Conservation (phyloP, 441 rosid species). For the Gossypium schwendimanii region DNA sequence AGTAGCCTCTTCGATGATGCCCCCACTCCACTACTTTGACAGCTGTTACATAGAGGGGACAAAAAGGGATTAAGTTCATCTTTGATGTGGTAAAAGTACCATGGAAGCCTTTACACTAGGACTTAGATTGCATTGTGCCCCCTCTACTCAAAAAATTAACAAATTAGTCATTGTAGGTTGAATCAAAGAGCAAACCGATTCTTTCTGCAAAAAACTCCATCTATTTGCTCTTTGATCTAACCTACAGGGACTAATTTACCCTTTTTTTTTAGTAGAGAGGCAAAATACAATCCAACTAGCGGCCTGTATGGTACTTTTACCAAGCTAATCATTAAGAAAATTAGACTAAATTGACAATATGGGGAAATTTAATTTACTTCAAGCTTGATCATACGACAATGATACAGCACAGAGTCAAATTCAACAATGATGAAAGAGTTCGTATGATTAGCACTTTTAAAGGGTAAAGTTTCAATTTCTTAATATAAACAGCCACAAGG, state of each 20-base stretch:
- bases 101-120: too few relatives aligned
- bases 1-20: slow-evolving; percentile 4
- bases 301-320: too few relatives aligned
- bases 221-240: too few relatives aligned
- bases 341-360: neutral
- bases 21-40: slow-evolving; percentile 12
- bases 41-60: neutral
- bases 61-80: neutral
- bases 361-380: slow-evolving; percentile 1
- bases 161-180: too few relatives aligned
- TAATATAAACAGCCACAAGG: neutral
- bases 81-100: neutral
- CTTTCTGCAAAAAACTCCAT: too few relatives aligned
- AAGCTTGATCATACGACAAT: neutral
- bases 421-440: slow-evolving; percentile 8
- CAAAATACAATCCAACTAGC: too few relatives aligned
- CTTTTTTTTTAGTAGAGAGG: too few relatives aligned
- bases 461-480: neutral
- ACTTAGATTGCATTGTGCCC: too few relatives aligned
- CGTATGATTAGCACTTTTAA: neutral
- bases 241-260: too few relatives aligned
- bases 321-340: slow-evolving; percentile 4
- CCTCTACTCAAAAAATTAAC: too few relatives aligned
- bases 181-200: too few relatives aligned
- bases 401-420: neutral